Base-by-base conservation (phyloP, 2,329 filamentous ascomycete genomes). In the Diaporthe velutina region DNA sequence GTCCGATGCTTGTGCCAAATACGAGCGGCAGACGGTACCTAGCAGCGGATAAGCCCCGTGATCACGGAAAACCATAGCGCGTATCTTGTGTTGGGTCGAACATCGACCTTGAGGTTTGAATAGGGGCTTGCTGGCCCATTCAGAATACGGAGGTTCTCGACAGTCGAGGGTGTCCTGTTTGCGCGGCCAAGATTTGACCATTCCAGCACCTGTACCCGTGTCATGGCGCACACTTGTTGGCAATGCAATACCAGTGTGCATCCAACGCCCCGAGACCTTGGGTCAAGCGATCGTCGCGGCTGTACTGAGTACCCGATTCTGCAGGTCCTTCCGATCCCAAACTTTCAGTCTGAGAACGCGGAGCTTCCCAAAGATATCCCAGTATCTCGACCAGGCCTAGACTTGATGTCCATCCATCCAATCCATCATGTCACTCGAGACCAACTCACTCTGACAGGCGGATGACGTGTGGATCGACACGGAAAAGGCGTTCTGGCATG, bases 391-490 rank as follows among this genome's bases (percentile, higher is more conserved):
- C 30, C 45, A 28, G 12, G 40, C 19, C 25, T 67, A 25, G 40
- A 67, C 22, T 52, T 52, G 22, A 52, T 38, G 30, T 40, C 22
- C 64, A 52, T 52, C 22, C 28, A 30, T 45, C 64, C n/a, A n/a
- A n/a, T n/a, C n/a, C n/a, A n/a, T n/a, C n/a, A 38, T 67, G 15
- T 28, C 45, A 28, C 45, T 30, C 25, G 30, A 67, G 28, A 67
- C 30, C 64, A 28, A 38, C 38, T 52, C 45, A 35, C 28, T 25
- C 22, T 67, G 64, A 52, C 45, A 38, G 45, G 45, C 64, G 22
- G 64, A 67, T 67, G 64, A 67, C 64, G 64, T 67, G 64, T 28
- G 42, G 64, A 67, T 67, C 64, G 64, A 52, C 64, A 40, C 22
- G 38, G 28, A 52, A 35, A n/a, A n/a, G 13, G 6, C 33, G 33